Conservation (phyloP, 257 asterid genomes). For the Nicotiana paniculata region DNA sequence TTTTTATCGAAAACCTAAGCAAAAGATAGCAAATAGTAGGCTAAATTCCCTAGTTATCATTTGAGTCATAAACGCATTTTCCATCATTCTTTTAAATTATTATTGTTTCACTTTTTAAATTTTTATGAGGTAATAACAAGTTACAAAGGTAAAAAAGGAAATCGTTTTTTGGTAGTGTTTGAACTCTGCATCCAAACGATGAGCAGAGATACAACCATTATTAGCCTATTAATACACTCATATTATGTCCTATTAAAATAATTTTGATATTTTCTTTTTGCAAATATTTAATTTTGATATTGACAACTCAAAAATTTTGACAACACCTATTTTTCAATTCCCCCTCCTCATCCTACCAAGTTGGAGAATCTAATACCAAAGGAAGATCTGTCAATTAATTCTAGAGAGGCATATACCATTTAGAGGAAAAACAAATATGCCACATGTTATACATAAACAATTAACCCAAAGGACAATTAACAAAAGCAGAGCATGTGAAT, state of each 20-base stretch:
- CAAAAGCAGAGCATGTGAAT: slow-evolving; percentile 20
- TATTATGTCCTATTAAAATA: not conserved
- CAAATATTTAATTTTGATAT: not conserved
- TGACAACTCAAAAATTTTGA: not conserved
- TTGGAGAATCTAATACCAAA: slow-evolving; percentile 30
- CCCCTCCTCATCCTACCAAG: slow-evolving; percentile 7
- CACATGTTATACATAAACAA: slow-evolving; percentile 3
- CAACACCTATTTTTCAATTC: not conserved
- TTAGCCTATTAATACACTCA: not conserved
- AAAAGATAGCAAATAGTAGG: too few relatives aligned
- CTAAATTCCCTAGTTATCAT: too few relatives aligned
- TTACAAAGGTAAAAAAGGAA: too few relatives aligned
- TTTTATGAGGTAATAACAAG: too few relatives aligned
- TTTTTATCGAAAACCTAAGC: too few relatives aligned
- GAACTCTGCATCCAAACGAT: not conserved
- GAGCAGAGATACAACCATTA: not conserved
- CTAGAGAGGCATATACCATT: slow-evolving; percentile 14
- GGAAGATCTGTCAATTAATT: not conserved
- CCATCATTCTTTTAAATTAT: not conserved
- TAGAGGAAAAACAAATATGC: slow-evolving; percentile 11
- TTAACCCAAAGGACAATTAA: slow-evolving; percentile 14
- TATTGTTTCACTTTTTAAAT: not conserved
- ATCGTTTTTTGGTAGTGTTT: not conserved
- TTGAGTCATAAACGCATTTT: too few relatives aligned
- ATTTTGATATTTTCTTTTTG: not conserved